Evolutionary conservation across 192 early-diverging fungal genomes (phyloP), one percentile per base, ranked within the genome.

Genomic region (Coemansia sp.): DNA sequence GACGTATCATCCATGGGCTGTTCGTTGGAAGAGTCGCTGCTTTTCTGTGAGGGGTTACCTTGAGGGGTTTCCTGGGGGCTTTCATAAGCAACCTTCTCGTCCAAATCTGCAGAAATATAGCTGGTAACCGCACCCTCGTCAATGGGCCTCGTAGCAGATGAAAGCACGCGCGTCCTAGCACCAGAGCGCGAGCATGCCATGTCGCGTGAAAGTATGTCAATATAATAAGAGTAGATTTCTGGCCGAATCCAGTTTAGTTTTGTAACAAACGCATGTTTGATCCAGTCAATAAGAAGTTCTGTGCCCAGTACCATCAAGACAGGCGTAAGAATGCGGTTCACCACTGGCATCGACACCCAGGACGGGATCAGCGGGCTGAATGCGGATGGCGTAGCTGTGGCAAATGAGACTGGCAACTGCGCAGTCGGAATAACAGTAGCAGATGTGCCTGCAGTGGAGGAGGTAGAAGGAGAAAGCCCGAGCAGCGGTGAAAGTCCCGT

Each of bases 181-280:
- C 71, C 64, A 5, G 59, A 22, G 53, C 68, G 74, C 6, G 78
- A 68, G 63, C 78, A 75, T 2, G 91, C 87, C 32, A 99, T 66
- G 75, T 98, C 97, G 58, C 90, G 83, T 66, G 93, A 94, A 31
- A 99, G 75, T 51, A 95, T 88, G 64, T 95, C 94, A 4, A 87
- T 85, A 69, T 92, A 99, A 54, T 88, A 86, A 10, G 83, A 86
- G 78, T 99, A 99, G 1, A 97, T 88, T 27, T 88, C 86, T 4
- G 94, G 91, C 25, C 91, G 75, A 64, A 98, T 92, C 64, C 91
- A 90, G 76, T 99, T 99, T 76, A 98, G 96, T 67, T 98, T 98
- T 11, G 92, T 93, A 54, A 99, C 94, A 74, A 99, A 99, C 0
- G 97, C 93, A 75, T 99, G 97, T 76, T 99, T 99, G 59, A 97